phyloP scores from a whole-genome alignment of 768 basidiomycete genomes.

The Suillus americanus region DNA sequence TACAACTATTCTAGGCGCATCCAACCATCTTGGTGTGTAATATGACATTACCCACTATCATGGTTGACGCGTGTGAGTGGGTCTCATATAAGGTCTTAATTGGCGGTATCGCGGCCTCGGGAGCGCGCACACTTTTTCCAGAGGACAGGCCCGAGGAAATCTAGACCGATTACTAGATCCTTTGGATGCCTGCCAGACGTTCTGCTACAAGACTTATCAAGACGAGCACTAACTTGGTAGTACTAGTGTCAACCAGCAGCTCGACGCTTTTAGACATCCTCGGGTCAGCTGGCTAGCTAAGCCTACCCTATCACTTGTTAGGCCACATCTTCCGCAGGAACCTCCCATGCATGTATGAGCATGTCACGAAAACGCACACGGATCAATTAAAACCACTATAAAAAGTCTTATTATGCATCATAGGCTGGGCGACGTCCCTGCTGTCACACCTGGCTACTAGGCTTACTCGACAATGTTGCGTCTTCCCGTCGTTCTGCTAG shows the following conservation, averaged over 20 bases:
- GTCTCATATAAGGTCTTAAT: not conserved
- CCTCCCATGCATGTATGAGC: not conserved
- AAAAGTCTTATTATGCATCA: not conserved
- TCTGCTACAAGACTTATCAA: not conserved
- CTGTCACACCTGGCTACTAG: not conserved
- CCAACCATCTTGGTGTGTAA: too few species aligned
- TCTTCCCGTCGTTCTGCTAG: slow-evolving; percentile 13
- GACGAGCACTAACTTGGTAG: not conserved
- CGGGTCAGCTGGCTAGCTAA: not conserved
- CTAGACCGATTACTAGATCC: not conserved
- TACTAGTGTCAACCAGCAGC: not conserved
- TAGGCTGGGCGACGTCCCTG: not conserved
- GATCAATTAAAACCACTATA: not conserved
- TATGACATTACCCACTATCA: not conserved
- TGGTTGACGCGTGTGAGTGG: not conserved
- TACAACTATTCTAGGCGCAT: too few species aligned
- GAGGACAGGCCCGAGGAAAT: not conserved
- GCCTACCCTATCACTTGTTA: not conserved
- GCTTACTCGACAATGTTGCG: slow-evolving; percentile 13
- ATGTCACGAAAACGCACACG: not conserved
- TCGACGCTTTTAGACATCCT: not conserved
- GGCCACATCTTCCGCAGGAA: not conserved
- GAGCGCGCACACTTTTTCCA: not conserved
- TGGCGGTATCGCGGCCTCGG: not conserved
- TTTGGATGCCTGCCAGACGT: not conserved